Evolutionary conservation across 1,139 yeast genomes (phyloP), one percentile per base, ranked within the genome.

Genomic region (Zygosaccharomyces sapae): DNA sequence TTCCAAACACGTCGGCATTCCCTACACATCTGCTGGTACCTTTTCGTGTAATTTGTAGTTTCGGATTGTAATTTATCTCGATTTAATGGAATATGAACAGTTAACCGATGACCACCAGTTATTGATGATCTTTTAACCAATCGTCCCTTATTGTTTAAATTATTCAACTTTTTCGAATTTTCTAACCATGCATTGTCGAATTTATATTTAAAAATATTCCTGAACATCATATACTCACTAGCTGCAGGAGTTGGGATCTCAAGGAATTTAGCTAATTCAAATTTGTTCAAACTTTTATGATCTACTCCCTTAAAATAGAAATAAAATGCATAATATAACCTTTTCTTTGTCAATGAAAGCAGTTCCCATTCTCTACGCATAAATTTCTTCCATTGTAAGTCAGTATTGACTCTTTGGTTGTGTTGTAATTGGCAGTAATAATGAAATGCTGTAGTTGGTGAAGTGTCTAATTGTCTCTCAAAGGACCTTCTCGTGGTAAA

Each of bases 11-110:
- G 37, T 27, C 55, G 51, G 38, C 63, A 59, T 33, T 58, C 56
- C 33, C 52, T 52, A 45, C 63, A 59, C 61, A 57, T 56, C 36
- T 53, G 52, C 24, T 53, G 57, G 31, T 50, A 59, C 22, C 55
- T 47, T 33, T 40, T 45, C 6, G 48, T 50, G 20, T 45, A 46
- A 29, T 51, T 45, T 4, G 40, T 37, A 20, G 42, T 20, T 16
- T 41, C 20, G 2, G 43, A 45, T 8, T 41, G 44, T 6, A 33
- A 24, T 9, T 12, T 29, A 19, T 31, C 19, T 19, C 22, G 19
- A 29, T 36, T 18, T 16, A 13, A 27, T 27, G 38, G 29, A n/a
- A 29, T 18, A 16, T 41, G 27, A 10, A 45, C 34, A 10, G 38
- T 38, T 33, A 39, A 33, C 4, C 29, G 43, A 33, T 45, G 42